Conservation (phyloP, 352 stramenopile species). For the Aphanomyces euteiches region DNA sequence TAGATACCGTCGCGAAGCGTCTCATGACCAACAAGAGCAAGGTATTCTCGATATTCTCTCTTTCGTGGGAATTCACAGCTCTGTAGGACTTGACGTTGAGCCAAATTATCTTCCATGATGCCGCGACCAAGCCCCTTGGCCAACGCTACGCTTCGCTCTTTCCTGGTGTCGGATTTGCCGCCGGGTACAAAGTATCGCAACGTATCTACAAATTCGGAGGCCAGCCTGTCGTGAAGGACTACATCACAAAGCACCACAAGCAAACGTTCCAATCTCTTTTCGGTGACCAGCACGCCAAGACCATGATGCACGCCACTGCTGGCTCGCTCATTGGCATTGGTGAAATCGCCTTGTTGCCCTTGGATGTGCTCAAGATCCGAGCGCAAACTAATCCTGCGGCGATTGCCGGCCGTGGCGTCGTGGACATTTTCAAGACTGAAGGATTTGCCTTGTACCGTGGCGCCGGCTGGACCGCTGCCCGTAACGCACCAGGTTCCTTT, state of each 20-base stretch:
- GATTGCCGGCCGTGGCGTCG: conserved; percentile 85
- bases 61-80: conserved; percentile 29
- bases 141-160: conserved; percentile 86
- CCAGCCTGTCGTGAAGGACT: conserved; percentile 91
- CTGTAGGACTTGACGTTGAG: conserved; percentile 42
- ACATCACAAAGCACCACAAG: conserved; percentile 86
- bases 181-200: conserved; percentile 95
- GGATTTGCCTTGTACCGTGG: conserved; percentile 89
- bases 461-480: conserved; percentile 86
- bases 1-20: conserved; percentile 94
- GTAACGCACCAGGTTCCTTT: conserved; percentile 94
- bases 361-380: conserved; percentile 97
- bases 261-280: conserved; percentile 87
- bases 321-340: conserved; percentile 92
- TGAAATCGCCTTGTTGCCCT: conserved; percentile 91
- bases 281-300: conserved; percentile 90
- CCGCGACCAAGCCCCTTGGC: conserved; percentile 68
- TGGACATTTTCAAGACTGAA: conserved; percentile 91
- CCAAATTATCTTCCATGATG: conserved; percentile 88
- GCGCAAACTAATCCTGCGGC: conserved; percentile 92
- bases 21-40: conserved; percentile 90
- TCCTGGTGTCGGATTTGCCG: conserved; percentile 90
- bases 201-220: conserved; percentile 97
- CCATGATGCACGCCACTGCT: conserved; percentile 90
- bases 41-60: conserved; percentile 12